Evolutionary conservation across 192 early-diverging fungal species (phyloP), one percentile per base, ranked within the genome.

Genomic region (Chytriomyces confervae): DNA sequence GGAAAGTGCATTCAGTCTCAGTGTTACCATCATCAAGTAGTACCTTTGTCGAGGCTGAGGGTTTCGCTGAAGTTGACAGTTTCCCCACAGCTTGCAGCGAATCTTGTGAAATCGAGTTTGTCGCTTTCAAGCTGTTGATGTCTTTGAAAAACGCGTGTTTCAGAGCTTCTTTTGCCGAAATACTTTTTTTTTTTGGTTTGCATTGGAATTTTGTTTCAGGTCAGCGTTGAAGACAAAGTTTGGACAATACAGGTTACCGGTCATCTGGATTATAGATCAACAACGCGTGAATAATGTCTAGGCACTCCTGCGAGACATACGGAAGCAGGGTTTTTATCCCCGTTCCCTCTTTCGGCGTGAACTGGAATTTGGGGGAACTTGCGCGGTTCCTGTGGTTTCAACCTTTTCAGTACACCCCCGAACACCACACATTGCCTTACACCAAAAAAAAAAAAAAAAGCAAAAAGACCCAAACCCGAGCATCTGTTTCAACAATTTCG

Each of bases 201-300:
- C n/a, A n/a, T 44, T 23, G 16, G 16, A 24, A 46, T 51, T 18
- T 61, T 11, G 27, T 24, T 27, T 71, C 63, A 69, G 43, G 43
- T n/a, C 16, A 43, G 69, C 16, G 6, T n/a, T 61, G 3, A 50
- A 36, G n/a, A n/a, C 16, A 44, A 45, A 27, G 60, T 45, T 29
- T 61, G 44, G 10, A 29, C 16, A 46, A 24, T 73, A 16, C 69
- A 66, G 46, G 7, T 13, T 69, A 88, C 87, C 87, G 62, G 11
- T 83, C 78, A 66, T 89, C 86, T 10, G 88, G 88, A 63, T 89
- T 81, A 74, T 89, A 89, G 0, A 82, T 80, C 16, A 89, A 73
- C 47, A 89, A 36, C 13, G 68, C 66, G 62, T 79, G 77, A 46
- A 89, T 83, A 18, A 89, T 70, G 72, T 86, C 84, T 24, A 89